Conservation (phyloP, 768 basidiomycete species). For the Naganishia randhawae region DNA sequence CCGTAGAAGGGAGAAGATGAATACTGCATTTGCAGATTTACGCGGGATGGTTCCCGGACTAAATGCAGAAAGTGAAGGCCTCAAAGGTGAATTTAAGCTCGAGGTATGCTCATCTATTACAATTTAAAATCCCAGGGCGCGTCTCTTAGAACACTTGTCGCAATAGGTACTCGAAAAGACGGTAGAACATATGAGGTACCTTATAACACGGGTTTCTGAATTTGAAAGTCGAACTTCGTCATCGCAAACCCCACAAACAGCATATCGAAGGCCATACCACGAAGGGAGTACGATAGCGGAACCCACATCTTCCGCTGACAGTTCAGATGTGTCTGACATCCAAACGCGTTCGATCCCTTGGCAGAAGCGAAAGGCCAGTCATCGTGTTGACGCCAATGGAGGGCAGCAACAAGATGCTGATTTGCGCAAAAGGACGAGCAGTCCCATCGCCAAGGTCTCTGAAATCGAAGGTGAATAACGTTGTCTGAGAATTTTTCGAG, state of each 20-base stretch:
- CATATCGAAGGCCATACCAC: background rate
- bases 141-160: background rate
- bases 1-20: slow-evolving; percentile 89
- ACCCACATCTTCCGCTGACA: background rate
- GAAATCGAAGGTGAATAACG: background rate
- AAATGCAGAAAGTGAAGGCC: slow-evolving; percentile 57
- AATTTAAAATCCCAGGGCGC: background rate
- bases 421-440: no score
- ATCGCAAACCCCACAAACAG: background rate
- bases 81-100: slow-evolving; percentile 86
- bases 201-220: slow-evolving; percentile 59
- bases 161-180: slow-evolving; percentile 63
- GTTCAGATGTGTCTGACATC: background rate
- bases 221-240: slow-evolving; percentile 49
- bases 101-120: slow-evolving; percentile 57
- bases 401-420: background rate
- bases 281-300: background rate
- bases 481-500: background rate
- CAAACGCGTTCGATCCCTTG: background rate
- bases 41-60: slow-evolving; percentile 68
- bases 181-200: slow-evolving; percentile 70
- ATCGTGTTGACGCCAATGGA: background rate
- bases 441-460: background rate
- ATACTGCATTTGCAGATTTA: slow-evolving; percentile 75
- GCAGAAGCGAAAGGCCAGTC: slow-evolving; percentile 2